These are phyloP conservation scores for Exophiala spinifera DNA, from an alignment of 2,329 filamentous ascomycete species.

Conservation along the genomic window DNA sequence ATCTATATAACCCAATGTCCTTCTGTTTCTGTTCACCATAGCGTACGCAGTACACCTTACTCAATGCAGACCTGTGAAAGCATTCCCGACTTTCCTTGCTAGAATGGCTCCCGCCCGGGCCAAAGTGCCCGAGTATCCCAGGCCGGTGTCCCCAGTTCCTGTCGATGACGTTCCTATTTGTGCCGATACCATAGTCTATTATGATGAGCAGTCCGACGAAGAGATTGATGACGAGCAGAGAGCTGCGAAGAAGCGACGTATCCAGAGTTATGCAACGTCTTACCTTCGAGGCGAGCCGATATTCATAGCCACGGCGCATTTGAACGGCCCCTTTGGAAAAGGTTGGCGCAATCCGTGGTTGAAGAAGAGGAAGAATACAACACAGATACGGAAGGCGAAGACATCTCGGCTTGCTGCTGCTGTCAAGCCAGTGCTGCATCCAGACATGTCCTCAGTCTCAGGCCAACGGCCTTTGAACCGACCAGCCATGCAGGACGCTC, in stretches of 20 bases:
- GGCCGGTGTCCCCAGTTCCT: slow-evolving; percentile 23
- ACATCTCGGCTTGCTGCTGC: not conserved
- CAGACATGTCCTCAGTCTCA: not conserved
- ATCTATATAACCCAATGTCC: not conserved
- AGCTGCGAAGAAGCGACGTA: slow-evolving; percentile 40
- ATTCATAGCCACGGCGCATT: slow-evolving; percentile 46
- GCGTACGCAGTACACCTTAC: not conserved
- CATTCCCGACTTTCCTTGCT: not conserved
- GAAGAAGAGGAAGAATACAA: too few species aligned
- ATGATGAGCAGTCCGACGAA: slow-evolving; percentile 5
- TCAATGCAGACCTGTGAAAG: not conserved
- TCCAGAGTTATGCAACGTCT: slow-evolving; percentile 40
- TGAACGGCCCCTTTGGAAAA: slow-evolving; percentile 45
- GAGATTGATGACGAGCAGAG: slow-evolving; percentile 17
- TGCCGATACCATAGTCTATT: slow-evolving; percentile 22
- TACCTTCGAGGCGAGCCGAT: slow-evolving; percentile 43
- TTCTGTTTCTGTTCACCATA: not conserved
- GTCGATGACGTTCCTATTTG: slow-evolving; percentile 23
- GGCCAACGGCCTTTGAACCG: not conserved
- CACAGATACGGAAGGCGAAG: too few species aligned
- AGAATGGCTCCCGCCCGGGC: slow-evolving; percentile 14
- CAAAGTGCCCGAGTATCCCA: slow-evolving; percentile 22
- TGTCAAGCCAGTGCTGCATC: not conserved
- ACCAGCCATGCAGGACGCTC: not conserved
- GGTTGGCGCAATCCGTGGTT: slow-evolving; percentile 48